Base-by-base conservation (phyloP, 2,329 filamentous ascomycete species). In the Xylaria sp. region DNA sequence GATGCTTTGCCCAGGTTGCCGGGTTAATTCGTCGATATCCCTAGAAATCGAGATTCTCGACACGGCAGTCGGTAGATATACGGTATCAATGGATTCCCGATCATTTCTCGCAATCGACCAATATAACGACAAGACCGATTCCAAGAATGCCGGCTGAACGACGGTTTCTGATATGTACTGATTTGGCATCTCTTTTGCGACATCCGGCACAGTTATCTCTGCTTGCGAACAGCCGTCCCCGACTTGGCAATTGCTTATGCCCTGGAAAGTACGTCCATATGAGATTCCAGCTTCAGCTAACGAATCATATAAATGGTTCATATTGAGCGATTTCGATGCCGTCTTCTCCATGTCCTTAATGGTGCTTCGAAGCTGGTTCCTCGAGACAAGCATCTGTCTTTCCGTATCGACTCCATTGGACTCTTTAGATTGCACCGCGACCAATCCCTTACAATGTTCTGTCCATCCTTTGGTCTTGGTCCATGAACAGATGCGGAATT, bases 401-500 rank as follows among this genome's bases (percentile, higher is more conserved):
- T 65, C 65, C 35, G 74, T 72, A 53, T 79, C 75, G 1, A 81
- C 74, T 4, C 75, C 74, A 60, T 79, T 78, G 1, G 68, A 61
- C 10, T 76, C 72, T 6, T 65, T 64, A 7, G 69, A 63, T 51
- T 71, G 70, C 2, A 79, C 74, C 4, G 75, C 71, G 8, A 85
- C 74, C 2, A 82, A 72, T n/a, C 81, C 81, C 54, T 78, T 75
- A 67, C 83, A 85, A 66, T 87, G 80, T 65, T 86, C 80, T 0
- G 78, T 78, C 83, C 83, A 86, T 9, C 80, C 79, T 47, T 79
- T 75, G 10, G 71, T 75, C 11, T 76, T 74, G 0, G 77, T 77
- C 77, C 78, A 83, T 0, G 83, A 83, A 51, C 76, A 81, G 30
- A 86, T 80, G 1, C 76, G 71, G 70, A 86, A 86, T 66, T 83